Conservation (phyloP, 768 basidiomycete genomes). For the Hysterangium stoloniferum region DNA sequence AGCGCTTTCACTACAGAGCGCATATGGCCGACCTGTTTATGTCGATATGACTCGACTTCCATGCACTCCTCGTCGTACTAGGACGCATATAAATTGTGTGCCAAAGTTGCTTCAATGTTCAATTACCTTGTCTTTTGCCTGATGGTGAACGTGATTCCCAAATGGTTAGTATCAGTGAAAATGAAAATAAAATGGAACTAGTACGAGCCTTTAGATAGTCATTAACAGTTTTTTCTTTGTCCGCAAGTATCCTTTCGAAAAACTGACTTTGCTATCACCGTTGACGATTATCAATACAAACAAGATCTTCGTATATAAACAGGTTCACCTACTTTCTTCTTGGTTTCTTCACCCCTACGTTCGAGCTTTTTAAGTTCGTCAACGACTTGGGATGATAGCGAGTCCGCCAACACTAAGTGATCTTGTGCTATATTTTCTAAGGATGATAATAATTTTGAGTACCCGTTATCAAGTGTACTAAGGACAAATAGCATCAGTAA, state of each 20-base stretch:
- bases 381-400: conserved; percentile 48
- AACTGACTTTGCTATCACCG: conserved; percentile 51
- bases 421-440: conserved; percentile 56
- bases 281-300: background rate
- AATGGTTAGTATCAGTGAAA: conserved; percentile 1
- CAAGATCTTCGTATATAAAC: background rate
- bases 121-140: conserved; percentile 60
- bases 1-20: conserved; percentile 3
- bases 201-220: conserved; percentile 64
- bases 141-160: conserved; percentile 7
- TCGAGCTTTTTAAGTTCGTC: conserved; percentile 56
- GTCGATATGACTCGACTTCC: conserved; percentile 64
- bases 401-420: conserved; percentile 60
- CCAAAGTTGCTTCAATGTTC: background rate
- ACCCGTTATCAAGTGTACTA: conserved; percentile 71
- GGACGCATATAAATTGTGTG: background rate
- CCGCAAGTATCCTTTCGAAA: conserved; percentile 62
- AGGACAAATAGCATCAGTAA: background rate
- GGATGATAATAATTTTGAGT: conserved; percentile 56
- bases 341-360: conserved; percentile 53
- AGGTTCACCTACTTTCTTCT: conserved; percentile 49
- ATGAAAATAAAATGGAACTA: conserved; percentile 14
- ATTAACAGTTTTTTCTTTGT: conserved; percentile 58
- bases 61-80: conserved; percentile 77
- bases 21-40: conserved; percentile 66